Evolutionary conservation across 208 protist genomes (phyloP).

Genomic region (Wallacemonas sp.): DNA sequence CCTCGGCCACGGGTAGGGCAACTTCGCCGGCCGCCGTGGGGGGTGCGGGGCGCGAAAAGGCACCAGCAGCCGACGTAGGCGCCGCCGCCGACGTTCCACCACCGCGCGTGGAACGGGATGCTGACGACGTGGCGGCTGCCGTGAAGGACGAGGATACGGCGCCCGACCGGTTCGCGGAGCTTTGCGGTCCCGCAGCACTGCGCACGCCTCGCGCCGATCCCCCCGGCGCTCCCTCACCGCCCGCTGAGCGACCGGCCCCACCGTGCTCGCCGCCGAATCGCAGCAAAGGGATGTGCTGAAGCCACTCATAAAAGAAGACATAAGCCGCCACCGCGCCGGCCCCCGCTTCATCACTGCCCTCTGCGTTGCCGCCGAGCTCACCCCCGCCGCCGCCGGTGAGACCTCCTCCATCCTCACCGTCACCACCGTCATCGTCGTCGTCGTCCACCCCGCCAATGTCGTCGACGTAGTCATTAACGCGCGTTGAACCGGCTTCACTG

Average conservation of each 20-base stretch:
- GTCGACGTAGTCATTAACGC: conserved; percentile 58
- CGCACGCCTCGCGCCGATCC: no score
- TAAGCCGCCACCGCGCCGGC: conserved; percentile 39
- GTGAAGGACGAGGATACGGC: no score
- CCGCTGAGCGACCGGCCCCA: no score
- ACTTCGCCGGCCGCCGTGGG: conserved; percentile 10
- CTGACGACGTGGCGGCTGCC: not conserved
- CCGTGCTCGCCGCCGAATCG: conserved; percentile 5
- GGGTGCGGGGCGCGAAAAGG: not conserved
- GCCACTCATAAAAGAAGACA: conserved; percentile 69
- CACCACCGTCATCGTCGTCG: conserved; percentile 25
- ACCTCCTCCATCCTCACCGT: conserved; percentile 10
- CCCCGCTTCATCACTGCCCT: conserved; percentile 3
- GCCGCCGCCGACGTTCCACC: no score
- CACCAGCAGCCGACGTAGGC: not conserved
- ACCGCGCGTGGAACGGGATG: no score
- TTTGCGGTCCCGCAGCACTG: no score
- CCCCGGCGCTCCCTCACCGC: not conserved
- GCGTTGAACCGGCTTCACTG: conserved; percentile 48
- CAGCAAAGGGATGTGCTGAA: conserved; percentile 35
- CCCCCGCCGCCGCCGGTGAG: not conserved
- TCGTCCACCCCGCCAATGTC: conserved; percentile 20
- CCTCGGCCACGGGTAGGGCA: conserved; percentile 43
- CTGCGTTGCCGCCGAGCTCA: conserved; percentile 6
- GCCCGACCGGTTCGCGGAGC: not conserved